phyloP scores from a whole-genome alignment of 129 eudicot species.

The Flaveria brownii region DNA sequence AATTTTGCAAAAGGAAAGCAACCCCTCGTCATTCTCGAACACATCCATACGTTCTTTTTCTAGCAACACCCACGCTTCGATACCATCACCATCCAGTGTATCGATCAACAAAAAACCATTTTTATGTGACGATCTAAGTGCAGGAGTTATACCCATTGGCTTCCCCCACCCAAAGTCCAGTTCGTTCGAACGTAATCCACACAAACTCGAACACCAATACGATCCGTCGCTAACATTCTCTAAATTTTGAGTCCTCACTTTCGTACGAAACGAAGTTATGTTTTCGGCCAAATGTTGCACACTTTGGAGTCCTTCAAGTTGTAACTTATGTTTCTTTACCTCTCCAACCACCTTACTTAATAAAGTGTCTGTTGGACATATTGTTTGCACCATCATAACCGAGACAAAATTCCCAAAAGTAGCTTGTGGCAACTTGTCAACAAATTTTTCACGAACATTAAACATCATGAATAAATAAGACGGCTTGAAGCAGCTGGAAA shows the following conservation, averaged over 20 bases:
- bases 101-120: background rate
- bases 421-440: background rate
- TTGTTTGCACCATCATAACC: background rate
- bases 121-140: no score
- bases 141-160: background rate
- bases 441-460: background rate
- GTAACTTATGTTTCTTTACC: background rate
- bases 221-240: background rate
- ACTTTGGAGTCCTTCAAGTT: background rate
- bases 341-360: background rate
- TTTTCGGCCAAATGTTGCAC: background rate
- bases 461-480: background rate
- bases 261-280: background rate
- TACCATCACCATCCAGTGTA: background rate
- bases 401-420: background rate
- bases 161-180: conserved; percentile 6
- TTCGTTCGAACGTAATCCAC: background rate
- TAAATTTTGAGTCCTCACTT: background rate
- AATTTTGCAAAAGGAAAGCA: background rate
- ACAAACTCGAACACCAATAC: background rate
- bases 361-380: background rate
- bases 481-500: no score
- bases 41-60: background rate
- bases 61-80: background rate
- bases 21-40: background rate